Conservation (phyloP, 257 asterid genomes). For the Leptodermis oblonga region DNA sequence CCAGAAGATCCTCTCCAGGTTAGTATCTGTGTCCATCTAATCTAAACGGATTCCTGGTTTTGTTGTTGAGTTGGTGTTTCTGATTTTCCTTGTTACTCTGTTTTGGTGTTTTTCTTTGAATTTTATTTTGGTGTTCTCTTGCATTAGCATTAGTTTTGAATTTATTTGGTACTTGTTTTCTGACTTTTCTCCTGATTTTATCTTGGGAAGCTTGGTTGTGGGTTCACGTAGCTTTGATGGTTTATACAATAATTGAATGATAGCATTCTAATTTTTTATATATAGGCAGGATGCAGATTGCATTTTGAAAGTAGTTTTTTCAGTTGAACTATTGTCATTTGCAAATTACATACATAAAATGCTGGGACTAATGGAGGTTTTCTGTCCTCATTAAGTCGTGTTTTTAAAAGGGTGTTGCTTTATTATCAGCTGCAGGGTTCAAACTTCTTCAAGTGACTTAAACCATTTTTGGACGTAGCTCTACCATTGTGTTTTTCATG, state of each 20-base stretch:
- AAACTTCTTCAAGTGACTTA: not conserved
- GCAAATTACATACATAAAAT: not conserved
- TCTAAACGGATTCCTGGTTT: not conserved
- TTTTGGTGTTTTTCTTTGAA: not conserved
- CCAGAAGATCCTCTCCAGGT: slow-evolving; percentile 62
- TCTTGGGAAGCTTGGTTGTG: not conserved
- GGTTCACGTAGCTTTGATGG: not conserved
- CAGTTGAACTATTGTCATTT: not conserved
- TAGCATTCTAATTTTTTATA: not conserved
- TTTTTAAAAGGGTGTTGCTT: not conserved
- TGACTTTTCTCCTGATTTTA: not conserved
- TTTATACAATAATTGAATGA: not conserved
- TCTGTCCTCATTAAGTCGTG: not conserved
- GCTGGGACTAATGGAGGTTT: not conserved
- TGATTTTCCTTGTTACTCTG: not conserved
- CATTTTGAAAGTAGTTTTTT: not conserved
- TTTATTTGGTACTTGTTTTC: not conserved
- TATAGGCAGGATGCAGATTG: not conserved
- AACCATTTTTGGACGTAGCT: not conserved
- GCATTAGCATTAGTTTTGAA: not conserved
- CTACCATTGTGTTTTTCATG: not conserved
- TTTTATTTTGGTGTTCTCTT: not conserved
- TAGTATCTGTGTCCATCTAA: slow-evolving; percentile 13
- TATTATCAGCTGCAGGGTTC: not conserved
- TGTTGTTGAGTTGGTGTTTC: slow-evolving; percentile 1